Conservation (phyloP, 352 stramenopile species). For the Poterioochromonas sp. region DNA sequence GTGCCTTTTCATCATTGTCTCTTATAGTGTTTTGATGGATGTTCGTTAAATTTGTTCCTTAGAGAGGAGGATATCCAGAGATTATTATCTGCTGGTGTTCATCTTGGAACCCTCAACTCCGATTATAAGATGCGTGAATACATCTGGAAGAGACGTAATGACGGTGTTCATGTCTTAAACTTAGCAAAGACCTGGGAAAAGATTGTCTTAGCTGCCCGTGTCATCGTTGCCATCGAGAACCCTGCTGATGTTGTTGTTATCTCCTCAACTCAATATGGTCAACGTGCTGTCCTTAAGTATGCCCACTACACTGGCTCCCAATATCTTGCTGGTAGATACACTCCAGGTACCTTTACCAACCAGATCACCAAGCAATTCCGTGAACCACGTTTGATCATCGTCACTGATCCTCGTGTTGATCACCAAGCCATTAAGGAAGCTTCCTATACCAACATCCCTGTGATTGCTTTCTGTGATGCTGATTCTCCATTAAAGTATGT, state of each 20-base stretch:
- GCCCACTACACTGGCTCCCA: constrained; percentile 96
- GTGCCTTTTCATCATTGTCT: background rate
- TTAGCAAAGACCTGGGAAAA: constrained; percentile 99
- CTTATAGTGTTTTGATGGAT: background rate
- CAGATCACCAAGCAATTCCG: constrained; percentile 99
- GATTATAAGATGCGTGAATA: constrained; percentile 98
- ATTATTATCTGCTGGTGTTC: constrained; percentile 97
- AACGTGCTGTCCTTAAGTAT: constrained; percentile 99
- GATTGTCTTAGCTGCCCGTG: constrained; percentile 94
- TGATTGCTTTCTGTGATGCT: constrained; percentile 96
- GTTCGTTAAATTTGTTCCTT: background rate
- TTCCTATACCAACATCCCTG: constrained; percentile 97
- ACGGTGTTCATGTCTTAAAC: constrained; percentile 99
- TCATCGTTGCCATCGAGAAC: constrained; percentile 99
- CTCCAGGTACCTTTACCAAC: constrained; percentile 99
- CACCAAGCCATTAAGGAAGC: constrained; percentile 91
- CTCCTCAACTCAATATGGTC: constrained; percentile 93
- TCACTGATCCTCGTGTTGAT: constrained; percentile 98
- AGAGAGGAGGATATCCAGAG: constrained; percentile 99
- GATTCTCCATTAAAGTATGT: constrained; percentile 98
- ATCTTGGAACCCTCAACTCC: constrained; percentile 98
- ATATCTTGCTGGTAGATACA: constrained; percentile 91
- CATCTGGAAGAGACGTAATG: constrained; percentile 97
- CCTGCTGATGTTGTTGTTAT: constrained; percentile 97
- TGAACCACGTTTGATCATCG: constrained; percentile 97